These are phyloP conservation scores for Akanthomyces muscarius DNA, from an alignment of 2,329 filamentous ascomycete species.

Conservation along the genomic window DNA sequence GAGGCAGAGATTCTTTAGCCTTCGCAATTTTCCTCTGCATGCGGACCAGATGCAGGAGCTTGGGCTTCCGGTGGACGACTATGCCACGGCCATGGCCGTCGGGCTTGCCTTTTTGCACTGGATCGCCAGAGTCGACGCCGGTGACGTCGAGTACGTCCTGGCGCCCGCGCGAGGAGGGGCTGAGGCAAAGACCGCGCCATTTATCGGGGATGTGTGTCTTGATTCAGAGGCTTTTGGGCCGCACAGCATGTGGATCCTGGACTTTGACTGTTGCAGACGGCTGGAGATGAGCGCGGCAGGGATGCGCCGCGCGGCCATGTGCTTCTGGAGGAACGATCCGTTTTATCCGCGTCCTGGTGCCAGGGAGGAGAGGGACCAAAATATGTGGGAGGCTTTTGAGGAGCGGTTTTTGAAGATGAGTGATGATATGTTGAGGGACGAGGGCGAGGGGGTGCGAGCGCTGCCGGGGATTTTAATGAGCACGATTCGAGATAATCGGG, in stretches of 20 bases:
- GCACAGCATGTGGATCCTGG: slow-evolving; percentile 42
- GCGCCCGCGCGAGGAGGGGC: slow-evolving; percentile 22
- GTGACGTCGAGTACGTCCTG: slow-evolving; percentile 55
- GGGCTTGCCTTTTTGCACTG: slow-evolving; percentile 49
- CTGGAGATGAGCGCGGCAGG: slow-evolving; percentile 37
- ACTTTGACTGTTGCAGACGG: slow-evolving; percentile 40
- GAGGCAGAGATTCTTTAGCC: slow-evolving; percentile 29
- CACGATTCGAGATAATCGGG: not conserved
- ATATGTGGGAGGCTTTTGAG: slow-evolving; percentile 26
- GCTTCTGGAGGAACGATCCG: slow-evolving; percentile 48
- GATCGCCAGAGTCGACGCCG: slow-evolving; percentile 43
- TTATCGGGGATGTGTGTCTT: not conserved
- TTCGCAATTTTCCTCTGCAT: slow-evolving; percentile 48
- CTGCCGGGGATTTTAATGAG: not conserved
- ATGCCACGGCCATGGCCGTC: slow-evolving; percentile 45
- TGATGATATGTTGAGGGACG: not conserved
- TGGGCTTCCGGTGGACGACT: slow-evolving; percentile 29
- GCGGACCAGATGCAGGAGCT: slow-evolving; percentile 47
- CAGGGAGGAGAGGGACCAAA: slow-evolving; percentile 11
- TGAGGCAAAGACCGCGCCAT: not conserved
- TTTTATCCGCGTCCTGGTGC: slow-evolving; percentile 43
- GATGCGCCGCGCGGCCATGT: slow-evolving; percentile 36
- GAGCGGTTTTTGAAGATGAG: not conserved
- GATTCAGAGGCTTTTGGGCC: slow-evolving; percentile 24
- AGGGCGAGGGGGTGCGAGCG: not conserved